Conservation (phyloP, 495 filamentous ascomycete species). For the Neurospora sp. region DNA sequence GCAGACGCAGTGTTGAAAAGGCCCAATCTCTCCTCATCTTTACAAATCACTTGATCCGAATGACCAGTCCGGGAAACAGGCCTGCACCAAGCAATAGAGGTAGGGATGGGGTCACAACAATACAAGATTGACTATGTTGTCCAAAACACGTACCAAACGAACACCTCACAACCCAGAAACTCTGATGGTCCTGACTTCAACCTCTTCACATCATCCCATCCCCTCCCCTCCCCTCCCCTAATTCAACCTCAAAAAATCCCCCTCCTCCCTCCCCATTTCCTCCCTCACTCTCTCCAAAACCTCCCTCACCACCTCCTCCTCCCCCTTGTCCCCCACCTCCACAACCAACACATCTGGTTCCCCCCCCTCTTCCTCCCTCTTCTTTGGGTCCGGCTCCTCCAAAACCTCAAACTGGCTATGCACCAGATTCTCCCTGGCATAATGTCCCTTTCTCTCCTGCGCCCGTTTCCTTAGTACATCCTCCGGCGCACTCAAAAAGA, state of each 20-base stretch:
- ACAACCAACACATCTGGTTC: conserved; percentile 14
- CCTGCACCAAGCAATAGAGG: background rate
- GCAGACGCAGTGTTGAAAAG: background rate
- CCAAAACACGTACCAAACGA: background rate
- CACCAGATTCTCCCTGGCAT: conserved; percentile 9
- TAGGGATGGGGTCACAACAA: background rate
- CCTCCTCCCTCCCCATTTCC: conserved; percentile 9
- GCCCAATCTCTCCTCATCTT: background rate
- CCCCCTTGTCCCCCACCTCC: background rate
- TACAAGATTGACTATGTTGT: background rate
- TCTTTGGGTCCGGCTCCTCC: conserved; percentile 3
- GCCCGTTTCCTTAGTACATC: conserved; percentile 5
- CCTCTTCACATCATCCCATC: background rate
- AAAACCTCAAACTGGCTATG: conserved; percentile 10
- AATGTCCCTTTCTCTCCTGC: conserved; percentile 11
- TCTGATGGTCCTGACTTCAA: background rate
- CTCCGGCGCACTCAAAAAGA: conserved; percentile 12
- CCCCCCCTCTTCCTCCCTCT: background rate
- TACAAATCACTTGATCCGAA: background rate
- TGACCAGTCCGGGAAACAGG: background rate
- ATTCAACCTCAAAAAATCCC: conserved; percentile 4
- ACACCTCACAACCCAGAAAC: background rate
- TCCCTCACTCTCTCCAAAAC: conserved; percentile 5
- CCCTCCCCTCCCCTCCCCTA: background rate
- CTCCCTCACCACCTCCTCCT: conserved; percentile 6